phyloP scores from a whole-genome alignment of 495 filamentous ascomycete genomes.

The Terfezia claveryi region DNA sequence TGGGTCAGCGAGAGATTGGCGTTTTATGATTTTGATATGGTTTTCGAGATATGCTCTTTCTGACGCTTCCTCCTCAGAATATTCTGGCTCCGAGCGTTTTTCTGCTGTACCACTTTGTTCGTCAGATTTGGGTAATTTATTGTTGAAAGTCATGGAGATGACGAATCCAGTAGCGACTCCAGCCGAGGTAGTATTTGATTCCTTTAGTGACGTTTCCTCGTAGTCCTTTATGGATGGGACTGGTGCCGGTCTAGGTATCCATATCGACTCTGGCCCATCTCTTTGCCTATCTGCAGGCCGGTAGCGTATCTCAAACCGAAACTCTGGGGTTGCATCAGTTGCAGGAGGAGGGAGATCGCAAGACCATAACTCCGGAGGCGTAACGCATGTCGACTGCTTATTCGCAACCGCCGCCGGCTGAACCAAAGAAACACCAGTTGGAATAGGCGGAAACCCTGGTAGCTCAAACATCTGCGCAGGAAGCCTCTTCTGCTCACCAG shows the following conservation, averaged over 20 bases:
- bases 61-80: not conserved
- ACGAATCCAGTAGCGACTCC: not conserved
- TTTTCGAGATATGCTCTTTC: not conserved
- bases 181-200: not conserved
- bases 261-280: not conserved
- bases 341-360: not conserved
- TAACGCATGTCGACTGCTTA: not conserved
- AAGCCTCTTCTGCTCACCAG: not conserved
- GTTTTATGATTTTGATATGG: not conserved
- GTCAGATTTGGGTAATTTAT: not conserved
- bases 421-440: not conserved
- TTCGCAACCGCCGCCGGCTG: not conserved
- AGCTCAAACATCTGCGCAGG: not conserved
- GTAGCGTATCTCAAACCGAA: not conserved
- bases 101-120: not conserved
- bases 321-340: not conserved
- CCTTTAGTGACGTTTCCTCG: not conserved
- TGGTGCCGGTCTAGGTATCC: conserved; percentile 7
- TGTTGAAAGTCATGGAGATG: not conserved
- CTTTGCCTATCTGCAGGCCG: not conserved
- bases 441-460: not conserved
- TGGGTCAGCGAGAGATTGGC: not conserved
- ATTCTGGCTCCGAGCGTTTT: not conserved
- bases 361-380: not conserved
- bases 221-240: not conserved